Evolutionary conservation across 148 eudicot species (phyloP), one percentile per base, ranked within the genome.

Genomic region (Rhododendron mucronatum): DNA sequence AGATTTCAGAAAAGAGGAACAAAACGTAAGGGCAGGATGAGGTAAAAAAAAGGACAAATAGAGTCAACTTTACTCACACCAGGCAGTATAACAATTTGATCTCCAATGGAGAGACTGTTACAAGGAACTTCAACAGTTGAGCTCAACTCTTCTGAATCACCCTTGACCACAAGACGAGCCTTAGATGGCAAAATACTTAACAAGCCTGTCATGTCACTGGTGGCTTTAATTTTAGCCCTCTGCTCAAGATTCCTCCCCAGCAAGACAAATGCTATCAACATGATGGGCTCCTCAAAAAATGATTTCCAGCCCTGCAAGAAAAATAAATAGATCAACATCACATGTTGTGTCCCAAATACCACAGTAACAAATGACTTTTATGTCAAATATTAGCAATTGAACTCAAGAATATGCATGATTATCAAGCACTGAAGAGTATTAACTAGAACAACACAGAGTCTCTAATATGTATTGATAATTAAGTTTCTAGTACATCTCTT

Each of bases 171-270:
- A 85, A 97, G 98, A 86, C 96, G 98, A 75, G 99, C 99, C 93
- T 93, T 94, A 63, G 99, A 87, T 87, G 98, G 99, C 91, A 97
- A 88, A 84, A 94, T 79, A 90, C 89, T 92, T 88, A 97, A 89
- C 86, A 97, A 98, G 86, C 96, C 92, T 45, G 99, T 95, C 96
- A 97, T 90, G 88, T 97, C 98, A 90, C 98, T 94, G 37, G 98
- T 93, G 73, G 99, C 99, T 91, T 93, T 95, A 80, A 97, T 93
- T 90, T 97, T 97, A 85, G 99, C 99, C 82, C 99, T 89, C 87
- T 95, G 99, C 88, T 97, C 99, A 87, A 97, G 98, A 92, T 97
- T 97, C 88, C 95, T 93, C 84, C 99, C 99, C 90, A 97, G 87
- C 90, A 97, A 90, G 45, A 97, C 99, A 89, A 97, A 97, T 71